These are phyloP conservation scores for Leucosporidium yakuticum DNA, from an alignment of 768 basidiomycete species.

Conservation along the genomic window DNA sequence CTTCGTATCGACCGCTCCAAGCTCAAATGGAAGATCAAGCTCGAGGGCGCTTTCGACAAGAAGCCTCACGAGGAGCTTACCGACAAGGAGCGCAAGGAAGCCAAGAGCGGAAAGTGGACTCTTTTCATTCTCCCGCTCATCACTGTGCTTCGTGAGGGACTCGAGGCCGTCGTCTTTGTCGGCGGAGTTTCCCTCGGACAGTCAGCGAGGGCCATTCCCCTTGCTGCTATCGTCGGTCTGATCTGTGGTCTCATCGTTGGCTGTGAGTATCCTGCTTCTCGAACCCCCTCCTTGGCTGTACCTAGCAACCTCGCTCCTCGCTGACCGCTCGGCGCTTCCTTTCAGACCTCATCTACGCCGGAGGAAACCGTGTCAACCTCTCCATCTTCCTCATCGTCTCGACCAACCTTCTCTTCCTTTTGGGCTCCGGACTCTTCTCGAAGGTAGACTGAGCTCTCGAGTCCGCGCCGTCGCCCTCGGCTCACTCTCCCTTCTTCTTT, in stretches of 20 bases:
- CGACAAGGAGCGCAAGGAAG: constrained; percentile 27
- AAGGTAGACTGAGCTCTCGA: constrained; percentile 43
- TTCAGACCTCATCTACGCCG: constrained; percentile 62
- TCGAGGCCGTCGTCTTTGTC: constrained; percentile 89
- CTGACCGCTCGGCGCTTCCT: not conserved
- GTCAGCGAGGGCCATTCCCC: constrained; percentile 65
- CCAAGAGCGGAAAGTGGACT: constrained; percentile 56
- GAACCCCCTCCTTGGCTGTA: too few species aligned
- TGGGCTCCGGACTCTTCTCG: constrained; percentile 88
- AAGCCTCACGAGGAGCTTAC: not conserved
- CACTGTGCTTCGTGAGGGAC: constrained; percentile 86
- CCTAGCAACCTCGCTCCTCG: too few species aligned
- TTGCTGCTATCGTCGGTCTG: constrained; percentile 79
- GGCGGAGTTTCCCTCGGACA: constrained; percentile 75
- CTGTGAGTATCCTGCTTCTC: too few species aligned
- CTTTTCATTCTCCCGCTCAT: constrained; percentile 83
- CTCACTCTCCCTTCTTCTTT: not conserved
- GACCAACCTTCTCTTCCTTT: constrained; percentile 83
- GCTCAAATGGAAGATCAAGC: constrained; percentile 85
- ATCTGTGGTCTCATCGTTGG: constrained; percentile 59
- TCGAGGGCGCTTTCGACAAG: constrained; percentile 61
- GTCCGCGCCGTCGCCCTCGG: constrained; percentile 13
- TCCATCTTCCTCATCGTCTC: constrained; percentile 81
- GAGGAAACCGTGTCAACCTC: constrained; percentile 69
- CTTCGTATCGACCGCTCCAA: constrained; percentile 88